A percentile compares a stretch with the other conserved stretches of the same genome.
These are phyloP conservation scores for Fusarium tanahbumbuense DNA, from an alignment of 2,329 filamentous ascomycete genomes.

Conservation along the genomic window DNA sequence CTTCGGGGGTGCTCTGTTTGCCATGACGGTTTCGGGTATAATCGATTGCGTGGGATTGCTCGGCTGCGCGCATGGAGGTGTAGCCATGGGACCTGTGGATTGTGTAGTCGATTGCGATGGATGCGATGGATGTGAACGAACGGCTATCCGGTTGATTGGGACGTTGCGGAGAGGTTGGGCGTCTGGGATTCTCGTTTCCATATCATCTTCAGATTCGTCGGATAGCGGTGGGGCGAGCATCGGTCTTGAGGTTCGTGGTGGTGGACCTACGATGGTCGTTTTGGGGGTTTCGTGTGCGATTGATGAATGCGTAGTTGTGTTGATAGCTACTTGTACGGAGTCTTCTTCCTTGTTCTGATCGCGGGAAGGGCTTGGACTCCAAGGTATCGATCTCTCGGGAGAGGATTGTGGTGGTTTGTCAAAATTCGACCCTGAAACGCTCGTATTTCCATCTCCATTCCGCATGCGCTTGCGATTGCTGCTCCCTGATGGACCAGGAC, in stretches of 20 bases:
- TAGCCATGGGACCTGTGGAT: conserved; percentile 38
- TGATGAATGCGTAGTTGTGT: conserved; percentile 33
- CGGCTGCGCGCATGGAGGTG: conserved; percentile 51
- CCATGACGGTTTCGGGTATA: conserved; percentile 37
- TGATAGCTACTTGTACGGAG: not conserved
- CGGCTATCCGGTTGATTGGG: conserved; percentile 45
- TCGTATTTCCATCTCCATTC: conserved; percentile 11
- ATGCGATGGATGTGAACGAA: conserved; percentile 28
- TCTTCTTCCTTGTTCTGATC: not conserved
- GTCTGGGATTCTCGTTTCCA: conserved; percentile 53
- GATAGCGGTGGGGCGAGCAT: conserved; percentile 26
- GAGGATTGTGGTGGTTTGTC: conserved; percentile 11
- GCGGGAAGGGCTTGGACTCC: conserved; percentile 39
- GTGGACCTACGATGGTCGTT: conserved; percentile 15
- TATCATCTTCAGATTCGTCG: conserved; percentile 50
- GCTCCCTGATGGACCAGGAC: not conserved
- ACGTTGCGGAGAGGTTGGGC: conserved; percentile 34
- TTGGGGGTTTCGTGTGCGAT: conserved; percentile 45
- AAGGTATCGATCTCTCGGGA: conserved; percentile 27
- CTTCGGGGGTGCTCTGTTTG: not conserved
- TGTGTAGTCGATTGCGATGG: conserved; percentile 30
- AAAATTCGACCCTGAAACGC: not conserved
- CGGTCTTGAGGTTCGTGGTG: conserved; percentile 19
- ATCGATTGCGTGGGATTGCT: conserved; percentile 35
- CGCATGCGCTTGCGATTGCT: conserved; percentile 27